Evolutionary conservation across 768 basidiomycete genomes (phyloP).

Genomic region (Lentinus brumalis): DNA sequence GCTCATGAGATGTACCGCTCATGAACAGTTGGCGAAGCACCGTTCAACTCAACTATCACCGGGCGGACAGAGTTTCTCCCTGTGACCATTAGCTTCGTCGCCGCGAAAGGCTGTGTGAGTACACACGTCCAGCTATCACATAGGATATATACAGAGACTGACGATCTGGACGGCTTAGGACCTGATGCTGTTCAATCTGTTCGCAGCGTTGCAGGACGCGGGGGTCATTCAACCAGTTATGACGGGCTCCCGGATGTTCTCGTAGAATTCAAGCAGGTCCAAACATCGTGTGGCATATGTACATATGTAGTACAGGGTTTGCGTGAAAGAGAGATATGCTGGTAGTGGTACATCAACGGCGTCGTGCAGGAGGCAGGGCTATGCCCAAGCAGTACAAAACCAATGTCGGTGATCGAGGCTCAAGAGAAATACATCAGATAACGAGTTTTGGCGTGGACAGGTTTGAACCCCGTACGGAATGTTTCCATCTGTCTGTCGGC

Average conservation of each 20-base stretch:
- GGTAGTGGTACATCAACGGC: neutral
- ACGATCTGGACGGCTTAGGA: conserved; percentile 19
- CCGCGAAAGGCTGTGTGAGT: conserved; percentile 33
- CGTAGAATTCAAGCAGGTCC: neutral
- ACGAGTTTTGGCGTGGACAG: conserved; percentile 52
- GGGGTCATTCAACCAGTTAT: conserved; percentile 25
- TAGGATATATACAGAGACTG: neutral
- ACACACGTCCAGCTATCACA: neutral
- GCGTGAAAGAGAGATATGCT: too few relatives aligned
- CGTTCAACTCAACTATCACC: conserved; percentile 34
- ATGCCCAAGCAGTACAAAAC: too few relatives aligned
- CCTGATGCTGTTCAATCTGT: conserved; percentile 32
- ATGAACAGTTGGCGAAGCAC: conserved; percentile 26
- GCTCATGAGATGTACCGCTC: neutral
- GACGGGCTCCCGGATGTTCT: conserved; percentile 26
- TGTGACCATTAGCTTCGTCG: conserved; percentile 32
- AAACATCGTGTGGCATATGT: too few relatives aligned
- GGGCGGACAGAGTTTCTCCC: conserved; percentile 30
- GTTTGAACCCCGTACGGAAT: conserved; percentile 57
- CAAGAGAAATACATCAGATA: conserved; percentile 40
- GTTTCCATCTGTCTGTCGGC: conserved; percentile 38
- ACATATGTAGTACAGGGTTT: too few relatives aligned
- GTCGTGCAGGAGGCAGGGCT: too few relatives aligned
- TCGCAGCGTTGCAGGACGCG: conserved; percentile 28
- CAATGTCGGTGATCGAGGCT: neutral